phyloP scores from a whole-genome alignment of 225 moss, liverwort and hornwort species.

The Pleurozium schreberi region DNA sequence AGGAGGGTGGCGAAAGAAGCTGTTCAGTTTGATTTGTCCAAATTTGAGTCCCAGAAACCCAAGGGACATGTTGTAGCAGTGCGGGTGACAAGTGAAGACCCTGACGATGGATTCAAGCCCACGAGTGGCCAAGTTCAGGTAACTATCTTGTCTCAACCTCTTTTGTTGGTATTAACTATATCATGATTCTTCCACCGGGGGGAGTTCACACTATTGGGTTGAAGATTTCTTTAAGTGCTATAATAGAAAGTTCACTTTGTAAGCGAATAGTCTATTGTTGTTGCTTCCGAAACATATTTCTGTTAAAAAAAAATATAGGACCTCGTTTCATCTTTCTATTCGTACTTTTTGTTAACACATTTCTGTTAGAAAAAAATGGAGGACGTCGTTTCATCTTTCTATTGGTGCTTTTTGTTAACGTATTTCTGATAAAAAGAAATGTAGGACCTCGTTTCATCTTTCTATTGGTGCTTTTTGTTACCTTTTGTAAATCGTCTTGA shows the following conservation, averaged over 20 bases:
- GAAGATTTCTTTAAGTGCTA: not conserved
- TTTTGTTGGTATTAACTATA: not conserved
- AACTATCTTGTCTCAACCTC: not conserved
- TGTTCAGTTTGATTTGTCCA: slow-evolving; percentile 59
- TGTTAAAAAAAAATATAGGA: not conserved
- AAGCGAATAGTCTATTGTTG: not conserved
- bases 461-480: not conserved
- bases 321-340: not conserved
- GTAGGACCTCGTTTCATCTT: not conserved
- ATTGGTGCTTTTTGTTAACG: not conserved
- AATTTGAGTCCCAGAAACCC: slow-evolving; percentile 60
- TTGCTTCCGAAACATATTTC: not conserved
- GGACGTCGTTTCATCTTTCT: not conserved
- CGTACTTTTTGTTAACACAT: not conserved
- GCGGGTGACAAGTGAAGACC: slow-evolving; percentile 95
- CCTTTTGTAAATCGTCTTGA: not conserved
- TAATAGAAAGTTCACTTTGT: not conserved
- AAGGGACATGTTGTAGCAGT: slow-evolving; percentile 97
- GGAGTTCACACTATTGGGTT: not conserved
- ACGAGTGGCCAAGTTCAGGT: slow-evolving; percentile 97
- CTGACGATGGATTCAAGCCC: slow-evolving; percentile 98
- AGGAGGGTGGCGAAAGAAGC: slow-evolving; percentile 38
- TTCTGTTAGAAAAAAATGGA: not conserved
- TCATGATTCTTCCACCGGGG: not conserved
- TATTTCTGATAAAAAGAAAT: not conserved